Base-by-base conservation (phyloP, 345 rosid species). In the Sonneratia alba region DNA sequence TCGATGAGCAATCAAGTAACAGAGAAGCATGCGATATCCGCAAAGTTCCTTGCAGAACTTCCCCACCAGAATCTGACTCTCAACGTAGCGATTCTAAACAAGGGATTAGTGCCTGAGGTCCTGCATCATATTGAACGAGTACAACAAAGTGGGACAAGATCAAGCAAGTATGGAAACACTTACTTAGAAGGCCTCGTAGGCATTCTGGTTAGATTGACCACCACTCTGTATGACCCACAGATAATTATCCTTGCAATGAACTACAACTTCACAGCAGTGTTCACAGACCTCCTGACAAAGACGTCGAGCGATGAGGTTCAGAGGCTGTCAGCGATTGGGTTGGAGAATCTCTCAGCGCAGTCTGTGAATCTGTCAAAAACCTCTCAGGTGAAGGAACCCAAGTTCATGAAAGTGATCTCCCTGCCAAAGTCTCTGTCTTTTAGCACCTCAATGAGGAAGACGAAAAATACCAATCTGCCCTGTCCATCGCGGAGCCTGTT, bases 111-210 rank as follows among this genome's bases (percentile, higher is more conserved):
- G 56, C 89, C 93, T 0, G 70, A 73, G 42, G 72, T 94, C 71
- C 87, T 94, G 49, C 81, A 83, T 69, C 83, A 68, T 63, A 82
- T 89, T 74, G 68, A 79, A 77, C 77, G 81, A 72, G 84, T 85
- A 71, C 96, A 87, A 75, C 81, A 74, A 78, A 74, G 81, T 14
- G 86, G 91, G 57, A 84, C 87, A 61, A 81, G 92, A 82, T 80
- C 83, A 68, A 84, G 85, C 83, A 81, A 92, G 87, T 83, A 86
- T 69, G 87, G 89, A 66, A 80, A 75, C 73, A 75, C 81, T 79
- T 94, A 81, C 79, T 81, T 94, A 15, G 98, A 94, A 79, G 93
- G 96, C 49, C 87, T 88, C 2, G 94, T 88, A 22, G 96, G 93
- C 49, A 80, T 85, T 84, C 85, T 94, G 69, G 96, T 87, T 74